Evolutionary conservation across 202 grass and related monocot species (phyloP).

Genomic region (Eragrostis tef): DNA sequence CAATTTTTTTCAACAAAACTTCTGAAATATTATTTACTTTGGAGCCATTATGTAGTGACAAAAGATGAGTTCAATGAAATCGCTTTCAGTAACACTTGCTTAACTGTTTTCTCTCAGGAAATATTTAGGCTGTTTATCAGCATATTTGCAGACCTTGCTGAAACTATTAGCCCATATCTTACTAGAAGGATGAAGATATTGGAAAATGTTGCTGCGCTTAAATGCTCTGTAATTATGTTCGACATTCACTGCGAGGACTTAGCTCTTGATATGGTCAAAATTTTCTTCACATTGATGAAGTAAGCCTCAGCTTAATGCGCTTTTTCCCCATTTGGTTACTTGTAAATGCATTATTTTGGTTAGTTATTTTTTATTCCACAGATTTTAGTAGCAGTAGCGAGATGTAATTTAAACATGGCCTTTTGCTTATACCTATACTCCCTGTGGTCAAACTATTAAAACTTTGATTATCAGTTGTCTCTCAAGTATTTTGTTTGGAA

Average conservation of each 20-base stretch:
- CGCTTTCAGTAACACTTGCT: conserved; percentile 23
- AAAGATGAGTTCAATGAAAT: conserved; percentile 1
- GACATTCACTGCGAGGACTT: conserved; percentile 83
- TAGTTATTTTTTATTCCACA: not conserved
- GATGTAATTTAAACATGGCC: not conserved
- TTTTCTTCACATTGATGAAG: conserved; percentile 81
- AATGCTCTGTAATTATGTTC: conserved; percentile 85
- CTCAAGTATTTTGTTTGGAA: not conserved
- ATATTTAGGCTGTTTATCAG: conserved; percentile 90
- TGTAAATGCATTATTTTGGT: conserved; percentile 18
- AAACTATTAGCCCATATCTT: conserved; percentile 83
- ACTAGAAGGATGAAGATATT: conserved; percentile 93
- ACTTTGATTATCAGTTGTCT: not conserved
- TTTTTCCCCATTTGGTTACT: conserved; percentile 22
- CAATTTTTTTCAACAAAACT: conserved; percentile 12
- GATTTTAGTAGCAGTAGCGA: conserved; percentile 7
- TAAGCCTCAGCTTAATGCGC: conserved; percentile 41
- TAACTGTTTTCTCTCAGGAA: conserved; percentile 66
- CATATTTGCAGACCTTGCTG: conserved; percentile 78
- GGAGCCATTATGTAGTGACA: conserved; percentile 20
- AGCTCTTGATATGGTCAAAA: conserved; percentile 83
- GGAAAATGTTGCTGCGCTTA: conserved; percentile 81
- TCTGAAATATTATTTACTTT: conserved; percentile 32
- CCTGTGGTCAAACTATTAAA: not conserved
- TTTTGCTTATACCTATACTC: not conserved